Evolutionary conservation across 768 basidiomycete genomes (phyloP).

Genomic region (Termitomyces sp.): DNA sequence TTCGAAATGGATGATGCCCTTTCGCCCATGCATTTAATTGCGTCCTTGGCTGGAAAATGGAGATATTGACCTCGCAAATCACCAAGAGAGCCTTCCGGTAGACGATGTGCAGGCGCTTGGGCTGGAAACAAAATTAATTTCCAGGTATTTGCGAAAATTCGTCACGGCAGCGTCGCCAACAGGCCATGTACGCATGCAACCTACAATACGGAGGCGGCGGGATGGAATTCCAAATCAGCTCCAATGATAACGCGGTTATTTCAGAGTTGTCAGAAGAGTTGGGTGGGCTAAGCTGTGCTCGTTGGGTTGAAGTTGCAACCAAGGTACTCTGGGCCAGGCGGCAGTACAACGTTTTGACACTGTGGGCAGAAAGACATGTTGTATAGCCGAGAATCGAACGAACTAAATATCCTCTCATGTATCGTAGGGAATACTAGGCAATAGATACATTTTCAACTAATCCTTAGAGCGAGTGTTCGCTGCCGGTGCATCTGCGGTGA

Average conservation of each 20-base stretch:
- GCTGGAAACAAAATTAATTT: neutral
- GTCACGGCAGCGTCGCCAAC: neutral
- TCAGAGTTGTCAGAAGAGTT: neutral
- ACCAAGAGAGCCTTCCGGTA: neutral
- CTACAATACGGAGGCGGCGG: too few species aligned
- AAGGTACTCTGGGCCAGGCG: conserved; percentile 1
- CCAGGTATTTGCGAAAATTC: neutral
- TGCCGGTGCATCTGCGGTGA: conserved; percentile 1
- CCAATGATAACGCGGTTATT: neutral
- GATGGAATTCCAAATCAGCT: neutral
- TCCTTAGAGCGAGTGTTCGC: conserved; percentile 14
- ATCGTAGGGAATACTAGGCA: neutral
- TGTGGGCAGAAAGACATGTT: neutral
- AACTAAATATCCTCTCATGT: neutral
- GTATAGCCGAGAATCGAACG: neutral
- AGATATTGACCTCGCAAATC: neutral
- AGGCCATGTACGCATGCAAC: too few species aligned
- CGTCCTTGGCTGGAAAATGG: too few species aligned
- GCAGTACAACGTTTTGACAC: neutral
- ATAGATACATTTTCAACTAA: neutral
- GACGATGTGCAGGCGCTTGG: conserved; percentile 1
- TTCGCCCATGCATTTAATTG: conserved; percentile 1
- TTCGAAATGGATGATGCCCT: conserved; percentile 2
- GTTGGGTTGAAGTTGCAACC: neutral
- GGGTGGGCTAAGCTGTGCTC: neutral